Base-by-base conservation (phyloP, 2,329 filamentous ascomycete species). In the Scytalidium sp. region DNA sequence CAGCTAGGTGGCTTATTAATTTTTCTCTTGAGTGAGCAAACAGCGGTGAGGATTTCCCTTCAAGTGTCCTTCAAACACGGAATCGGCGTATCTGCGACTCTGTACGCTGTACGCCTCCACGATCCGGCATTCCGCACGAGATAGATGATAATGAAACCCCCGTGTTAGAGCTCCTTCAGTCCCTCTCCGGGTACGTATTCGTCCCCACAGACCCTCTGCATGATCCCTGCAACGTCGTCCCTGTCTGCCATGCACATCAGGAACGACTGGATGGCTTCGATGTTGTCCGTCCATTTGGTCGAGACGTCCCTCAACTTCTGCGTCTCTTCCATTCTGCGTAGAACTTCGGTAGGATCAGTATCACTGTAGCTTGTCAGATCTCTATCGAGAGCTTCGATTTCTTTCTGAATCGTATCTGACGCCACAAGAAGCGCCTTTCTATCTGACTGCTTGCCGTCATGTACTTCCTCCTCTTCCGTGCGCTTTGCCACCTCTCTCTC, bases 151-250 rank as follows among this genome's bases (percentile, higher is more conserved):
- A n/a, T 36, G 17, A n/a, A 5, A 36, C 17, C 32, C 32, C 5
- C 13, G 32, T 17, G 22, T 50, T 39, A 61, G n/a, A 67, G 57
- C 51, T 71, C 75, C 51, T 63, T 70, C 56, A 79, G 63, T 17
- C 72, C 70, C 39, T 70, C 69, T 42, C 75, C 75, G 48, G 74
- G 67, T 32, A 73, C 68, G 55, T 69, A 78, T 57, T 79, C 74
- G 19, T 73, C 70, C 2, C 70, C 73, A 50, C 78, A 80, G 19
- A 65, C 62, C 29, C 54, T 52, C 50, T 59, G 60, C 60, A 72
- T 70, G 11, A 73, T 55, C 11, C 53, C 52, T 21, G 55, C 49
- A 45, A 73, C 56, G 19, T 59, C 55, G 52, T 67, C 70, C 41
- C 66, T 60, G 53, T 74, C 70, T 3, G 53, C 54, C 22, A 62